Base-by-base conservation (phyloP, 768 basidiomycete genomes). In the Pleurotus giganteus region DNA sequence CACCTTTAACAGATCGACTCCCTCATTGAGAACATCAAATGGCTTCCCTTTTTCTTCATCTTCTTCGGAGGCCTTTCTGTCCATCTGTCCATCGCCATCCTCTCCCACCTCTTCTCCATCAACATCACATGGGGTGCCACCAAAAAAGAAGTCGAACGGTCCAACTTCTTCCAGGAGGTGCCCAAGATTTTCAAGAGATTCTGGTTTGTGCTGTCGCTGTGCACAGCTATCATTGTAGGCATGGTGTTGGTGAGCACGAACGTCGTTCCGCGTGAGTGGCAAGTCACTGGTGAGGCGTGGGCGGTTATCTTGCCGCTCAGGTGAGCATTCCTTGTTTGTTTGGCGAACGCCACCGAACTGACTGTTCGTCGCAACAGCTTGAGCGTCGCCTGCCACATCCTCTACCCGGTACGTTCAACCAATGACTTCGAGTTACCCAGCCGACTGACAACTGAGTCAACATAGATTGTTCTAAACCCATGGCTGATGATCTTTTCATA, bases 151-250 rank as follows among this genome's bases (percentile, higher is more conserved):
- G 90, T 94, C 49, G 88, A 93, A 64, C 79, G 83, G 26, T 90
- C 88, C 1, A 91, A 92, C 55, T 93, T 95, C 76, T 93, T 89
- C 83, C 83, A 91, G 59, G 92, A 95, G 72, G 73, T 74, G 69
- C 49, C 54, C 61, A 56, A 39, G 17, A 54, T 56, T 28, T 43
- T 54, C 34, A 43, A 83, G 60, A 83, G 88, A 46, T 94, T 94
- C 80, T 89, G 85, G 78, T 68, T 86, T 56, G 82, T 85, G 1
- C 80, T 91, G 66, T 69, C 81, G 26, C 71, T 89, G 56, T 86
- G 86, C 64, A 78, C 85, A 59, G 52, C 71, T 11, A 70, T 77
- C 50, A 81, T 86, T 49, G 78, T 74, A 5, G 80, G 77, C 70
- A 86, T 92, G 71, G 63, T 85, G 55, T 62, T 92, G 21, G 79